Evolutionary conservation across 768 basidiomycete species (phyloP).

Genomic region (Tephrocybe sp.): DNA sequence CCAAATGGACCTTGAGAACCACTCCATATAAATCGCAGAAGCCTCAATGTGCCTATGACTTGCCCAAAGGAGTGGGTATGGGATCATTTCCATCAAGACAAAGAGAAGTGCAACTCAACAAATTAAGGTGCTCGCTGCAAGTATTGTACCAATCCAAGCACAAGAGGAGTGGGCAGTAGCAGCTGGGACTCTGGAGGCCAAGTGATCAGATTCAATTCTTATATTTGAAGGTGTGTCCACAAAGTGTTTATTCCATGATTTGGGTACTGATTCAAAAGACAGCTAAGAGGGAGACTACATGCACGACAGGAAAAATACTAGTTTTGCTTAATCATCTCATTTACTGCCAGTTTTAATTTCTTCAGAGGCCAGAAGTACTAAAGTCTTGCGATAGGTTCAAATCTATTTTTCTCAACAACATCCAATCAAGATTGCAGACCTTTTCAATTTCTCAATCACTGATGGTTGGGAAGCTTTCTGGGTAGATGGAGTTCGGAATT

Average conservation of each 20-base stretch:
- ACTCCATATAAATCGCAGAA: too few relatives aligned
- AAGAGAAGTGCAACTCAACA: constrained; percentile 11
- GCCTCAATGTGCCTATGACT: too few relatives aligned
- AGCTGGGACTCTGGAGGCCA: constrained; percentile 1
- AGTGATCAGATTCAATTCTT: constrained; percentile 6
- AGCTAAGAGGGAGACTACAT: background rate
- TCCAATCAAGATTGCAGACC: too few relatives aligned
- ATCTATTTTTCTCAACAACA: too few relatives aligned
- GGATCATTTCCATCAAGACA: constrained; percentile 10
- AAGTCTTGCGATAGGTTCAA: too few relatives aligned
- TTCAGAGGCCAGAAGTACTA: too few relatives aligned
- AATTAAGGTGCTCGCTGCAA: constrained; percentile 8
- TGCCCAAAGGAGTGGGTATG: too few relatives aligned
- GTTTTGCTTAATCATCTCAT: constrained; percentile 3
- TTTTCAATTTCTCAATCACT: too few relatives aligned
- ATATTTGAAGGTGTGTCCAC: background rate
- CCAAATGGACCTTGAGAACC: too few relatives aligned
- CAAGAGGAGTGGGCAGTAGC: background rate
- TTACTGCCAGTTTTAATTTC: background rate
- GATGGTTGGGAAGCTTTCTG: too few relatives aligned
- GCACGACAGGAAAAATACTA: background rate
- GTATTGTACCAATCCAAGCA: constrained; percentile 6
- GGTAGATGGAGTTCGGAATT: too few relatives aligned
- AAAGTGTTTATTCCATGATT: background rate
- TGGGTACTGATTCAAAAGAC: background rate